Evolutionary conservation across 768 basidiomycete genomes (phyloP), one percentile per base, ranked within the genome.

Genomic region (Neoboletus subvelutipes): DNA sequence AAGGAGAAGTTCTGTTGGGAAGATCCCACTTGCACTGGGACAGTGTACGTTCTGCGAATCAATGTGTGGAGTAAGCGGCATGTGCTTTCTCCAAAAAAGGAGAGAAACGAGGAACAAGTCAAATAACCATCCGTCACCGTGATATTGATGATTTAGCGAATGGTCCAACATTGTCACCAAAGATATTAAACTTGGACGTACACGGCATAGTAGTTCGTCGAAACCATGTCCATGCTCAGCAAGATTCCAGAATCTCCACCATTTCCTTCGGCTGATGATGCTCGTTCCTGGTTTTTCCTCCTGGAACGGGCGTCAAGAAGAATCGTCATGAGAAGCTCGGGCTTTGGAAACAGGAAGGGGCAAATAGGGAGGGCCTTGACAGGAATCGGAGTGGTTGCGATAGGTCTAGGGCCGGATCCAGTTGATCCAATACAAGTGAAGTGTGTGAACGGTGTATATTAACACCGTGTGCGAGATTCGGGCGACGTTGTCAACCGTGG

Each of bases 231-330:
- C 59, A 90, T 66, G 22, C 77, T 79, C 20, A 91, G 62, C 13
- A 90, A 78, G 28, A 86, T 73, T 5, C 89, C 89, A 28, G 72
- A 78, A 3, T 68, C 50, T 18, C 78, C 83, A 0, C 83, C 84
- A 48, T 62, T 37, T 20, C 83, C 83, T 58, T 76, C 74, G 52
- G 77, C 73, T 31, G 50, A 26, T 6, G 50, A 37, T 40, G 58
- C 48, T 4, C 63, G 58, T 51, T 61, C 41, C 59, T 56, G 45
- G 58, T 36, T 51, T 45, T 58, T 34, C 34, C 51, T 55, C 45
- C 43, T 54, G 42, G 56, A 28, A 34, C 28, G 55, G 40, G 50
- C n/a, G 54, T 43, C 50, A 47, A 47, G 40, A 41, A 47, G 43
- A 47, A 51, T 49, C 26, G 50, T 39, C 67, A 71, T 67, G n/a